Evolutionary conservation across 2,329 filamentous ascomycete species (phyloP).

Genomic region (Thielaviopsis musarum): DNA sequence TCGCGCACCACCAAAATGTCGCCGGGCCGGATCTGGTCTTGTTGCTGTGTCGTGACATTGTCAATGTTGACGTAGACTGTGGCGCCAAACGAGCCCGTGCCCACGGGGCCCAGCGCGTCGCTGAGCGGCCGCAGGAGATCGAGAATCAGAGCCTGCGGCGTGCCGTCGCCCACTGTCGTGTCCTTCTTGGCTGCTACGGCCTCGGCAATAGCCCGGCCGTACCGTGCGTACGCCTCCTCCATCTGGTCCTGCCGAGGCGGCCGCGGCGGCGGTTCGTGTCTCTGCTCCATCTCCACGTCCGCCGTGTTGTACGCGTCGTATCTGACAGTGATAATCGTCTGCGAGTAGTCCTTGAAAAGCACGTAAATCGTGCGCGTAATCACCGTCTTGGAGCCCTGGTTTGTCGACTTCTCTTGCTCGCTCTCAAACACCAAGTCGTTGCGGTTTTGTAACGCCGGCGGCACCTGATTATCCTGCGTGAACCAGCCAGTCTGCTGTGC

Average conservation of each 20-base stretch:
- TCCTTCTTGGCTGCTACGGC: constrained; percentile 58
- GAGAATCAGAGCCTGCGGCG: constrained; percentile 57
- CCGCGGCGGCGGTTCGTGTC: constrained; percentile 69
- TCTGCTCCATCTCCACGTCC: constrained; percentile 64
- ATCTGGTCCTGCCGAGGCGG: constrained; percentile 82
- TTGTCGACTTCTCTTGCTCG: constrained; percentile 56
- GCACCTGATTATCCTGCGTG: constrained; percentile 62
- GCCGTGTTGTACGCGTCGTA: constrained; percentile 61
- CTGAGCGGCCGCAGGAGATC: constrained; percentile 60
- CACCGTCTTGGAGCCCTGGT: constrained; percentile 51
- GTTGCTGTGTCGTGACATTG: constrained; percentile 78
- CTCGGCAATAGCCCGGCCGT: constrained; percentile 62
- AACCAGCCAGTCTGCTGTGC: constrained; percentile 67
- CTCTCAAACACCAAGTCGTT: constrained; percentile 71
- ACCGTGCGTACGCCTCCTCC: constrained; percentile 66
- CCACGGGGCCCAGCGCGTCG: constrained; percentile 65
- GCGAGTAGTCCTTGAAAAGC: constrained; percentile 92
- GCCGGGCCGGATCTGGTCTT: constrained; percentile 82
- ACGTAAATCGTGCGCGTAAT: constrained; percentile 71
- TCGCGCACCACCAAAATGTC: constrained; percentile 91
- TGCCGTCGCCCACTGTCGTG: constrained; percentile 68
- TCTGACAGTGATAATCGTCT: constrained; percentile 68
- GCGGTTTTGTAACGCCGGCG: constrained; percentile 65
- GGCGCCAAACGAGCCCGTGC: constrained; percentile 78
- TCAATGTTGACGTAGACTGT: constrained; percentile 89